These are phyloP conservation scores for Kodamaea sagamina DNA, from an alignment of 805 yeast genomes.

Conservation along the genomic window DNA sequence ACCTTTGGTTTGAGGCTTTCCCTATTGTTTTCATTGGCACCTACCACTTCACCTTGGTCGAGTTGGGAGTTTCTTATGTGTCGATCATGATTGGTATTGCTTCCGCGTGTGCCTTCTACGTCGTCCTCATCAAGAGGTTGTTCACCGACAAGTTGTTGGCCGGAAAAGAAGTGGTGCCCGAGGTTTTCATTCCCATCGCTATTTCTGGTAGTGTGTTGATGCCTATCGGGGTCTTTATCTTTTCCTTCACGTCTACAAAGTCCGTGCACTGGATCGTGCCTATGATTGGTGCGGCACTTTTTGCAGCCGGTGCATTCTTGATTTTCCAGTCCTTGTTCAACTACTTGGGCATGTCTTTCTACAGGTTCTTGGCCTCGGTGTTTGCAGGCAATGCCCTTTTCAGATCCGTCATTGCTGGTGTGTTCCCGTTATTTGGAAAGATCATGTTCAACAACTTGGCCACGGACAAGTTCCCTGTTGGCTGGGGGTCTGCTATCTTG, in stretches of 20 bases:
- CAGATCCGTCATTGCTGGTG: slow-evolving; percentile 55
- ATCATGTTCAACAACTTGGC: slow-evolving; percentile 57
- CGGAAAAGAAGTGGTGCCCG: slow-evolving; percentile 18
- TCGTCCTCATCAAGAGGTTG: slow-evolving; percentile 12
- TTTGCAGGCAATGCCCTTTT: slow-evolving; percentile 57
- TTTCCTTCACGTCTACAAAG: slow-evolving; percentile 23
- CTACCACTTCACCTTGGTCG: slow-evolving; percentile 49
- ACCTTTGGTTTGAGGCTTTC: slow-evolving; percentile 61
- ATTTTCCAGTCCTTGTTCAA: slow-evolving; percentile 54
- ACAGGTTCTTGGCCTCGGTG: slow-evolving; percentile 55
- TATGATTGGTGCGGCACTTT: slow-evolving; percentile 22
- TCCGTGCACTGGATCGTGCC: slow-evolving; percentile 24
- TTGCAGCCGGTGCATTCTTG: slow-evolving; percentile 24
- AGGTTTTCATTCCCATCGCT: slow-evolving; percentile 22
- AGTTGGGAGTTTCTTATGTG: slow-evolving; percentile 49
- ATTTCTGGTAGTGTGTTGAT: slow-evolving; percentile 24
- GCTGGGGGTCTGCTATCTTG: slow-evolving; percentile 56
- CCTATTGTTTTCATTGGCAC: slow-evolving; percentile 54
- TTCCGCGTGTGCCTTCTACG: slow-evolving; percentile 15
- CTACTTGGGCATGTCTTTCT: slow-evolving; percentile 51
- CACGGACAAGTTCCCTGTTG: slow-evolving; percentile 52
- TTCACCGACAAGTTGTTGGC: slow-evolving; percentile 18
- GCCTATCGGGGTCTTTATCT: slow-evolving; percentile 24
- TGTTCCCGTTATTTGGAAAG: slow-evolving; percentile 64
- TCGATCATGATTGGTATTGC: slow-evolving; percentile 49